phyloP scores from a whole-genome alignment of 352 stramenopile genomes.

The Pythium biforme region DNA sequence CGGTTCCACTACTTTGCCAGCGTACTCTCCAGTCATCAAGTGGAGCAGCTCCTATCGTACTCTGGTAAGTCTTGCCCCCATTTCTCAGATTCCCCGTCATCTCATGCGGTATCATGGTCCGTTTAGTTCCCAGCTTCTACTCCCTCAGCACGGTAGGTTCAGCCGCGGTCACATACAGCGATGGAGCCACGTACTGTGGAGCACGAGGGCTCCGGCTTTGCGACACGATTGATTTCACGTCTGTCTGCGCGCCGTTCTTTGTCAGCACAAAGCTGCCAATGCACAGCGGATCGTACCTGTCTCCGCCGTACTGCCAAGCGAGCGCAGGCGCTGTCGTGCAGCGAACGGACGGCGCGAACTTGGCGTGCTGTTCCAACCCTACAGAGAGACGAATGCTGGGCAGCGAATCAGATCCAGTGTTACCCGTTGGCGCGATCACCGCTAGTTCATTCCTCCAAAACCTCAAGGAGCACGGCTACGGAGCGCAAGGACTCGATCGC shows the following conservation, averaged over 20 bases:
- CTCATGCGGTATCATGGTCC: too few relatives aligned
- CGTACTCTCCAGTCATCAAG: constrained; percentile 34
- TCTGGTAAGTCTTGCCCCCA: constrained; percentile 33
- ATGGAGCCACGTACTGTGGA: constrained; percentile 29
- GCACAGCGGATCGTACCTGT: constrained; percentile 9
- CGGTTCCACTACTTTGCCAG: constrained; percentile 45
- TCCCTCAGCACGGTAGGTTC: background rate
- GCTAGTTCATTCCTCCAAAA: constrained; percentile 37
- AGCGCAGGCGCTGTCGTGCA: constrained; percentile 4
- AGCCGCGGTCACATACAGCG: background rate
- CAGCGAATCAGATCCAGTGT: constrained; percentile 6
- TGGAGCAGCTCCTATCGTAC: constrained; percentile 37
- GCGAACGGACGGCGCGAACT: constrained; percentile 25
- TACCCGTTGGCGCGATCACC: constrained; percentile 16
- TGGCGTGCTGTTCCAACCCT: constrained; percentile 39
- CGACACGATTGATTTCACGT: constrained; percentile 39
- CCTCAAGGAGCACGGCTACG: constrained; percentile 41
- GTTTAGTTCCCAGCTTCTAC: constrained; percentile 25
- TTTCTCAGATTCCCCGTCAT: too few relatives aligned
- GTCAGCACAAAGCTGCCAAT: background rate
- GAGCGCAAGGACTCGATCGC: constrained; percentile 31
- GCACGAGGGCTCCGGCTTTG: constrained; percentile 36
- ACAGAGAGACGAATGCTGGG: constrained; percentile 16
- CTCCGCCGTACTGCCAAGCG: constrained; percentile 10
- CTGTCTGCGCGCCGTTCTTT: constrained; percentile 26